Evolutionary conservation across 2,329 filamentous ascomycete genomes (phyloP).

Genomic region (Apiospora hydei): DNA sequence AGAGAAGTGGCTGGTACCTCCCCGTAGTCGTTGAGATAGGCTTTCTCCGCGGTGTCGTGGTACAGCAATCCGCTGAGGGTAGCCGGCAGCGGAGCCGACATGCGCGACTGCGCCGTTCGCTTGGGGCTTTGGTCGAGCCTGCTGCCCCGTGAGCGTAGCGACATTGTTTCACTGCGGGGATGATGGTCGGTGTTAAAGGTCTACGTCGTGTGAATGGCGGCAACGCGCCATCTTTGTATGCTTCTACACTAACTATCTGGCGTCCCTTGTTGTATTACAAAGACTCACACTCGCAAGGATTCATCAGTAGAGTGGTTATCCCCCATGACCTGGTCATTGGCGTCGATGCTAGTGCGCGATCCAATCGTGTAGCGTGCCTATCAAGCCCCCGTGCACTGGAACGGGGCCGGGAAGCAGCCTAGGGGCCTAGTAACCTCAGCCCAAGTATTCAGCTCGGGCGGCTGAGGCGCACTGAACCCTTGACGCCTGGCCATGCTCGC

Average conservation of each 20-base stretch:
- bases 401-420: not conserved
- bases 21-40: constrained; percentile 21
- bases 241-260: not conserved
- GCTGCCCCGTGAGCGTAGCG: not conserved
- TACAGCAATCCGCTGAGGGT: constrained; percentile 18
- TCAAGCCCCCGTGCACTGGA: constrained; percentile 5
- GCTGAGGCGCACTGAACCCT: not conserved
- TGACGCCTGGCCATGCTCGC: not conserved
- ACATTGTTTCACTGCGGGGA: not conserved
- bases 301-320: not conserved
- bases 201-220: not conserved
- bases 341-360: not conserved
- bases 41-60: constrained; percentile 21
- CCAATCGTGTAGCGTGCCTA: not conserved
- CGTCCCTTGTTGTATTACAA: not conserved
- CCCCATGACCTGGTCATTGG: not conserved
- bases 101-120: not conserved
- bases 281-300: too few relatives aligned
- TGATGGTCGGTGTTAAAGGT: not conserved
- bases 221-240: not conserved
- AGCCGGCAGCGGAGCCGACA: not conserved
- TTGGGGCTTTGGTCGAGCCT: not conserved
- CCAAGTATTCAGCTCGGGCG: not conserved
- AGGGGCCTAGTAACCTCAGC: not conserved
- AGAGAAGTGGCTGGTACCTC: constrained; percentile 24